phyloP scores from a whole-genome alignment of 805 yeast species.

The Saccharomycopsis sp. region DNA sequence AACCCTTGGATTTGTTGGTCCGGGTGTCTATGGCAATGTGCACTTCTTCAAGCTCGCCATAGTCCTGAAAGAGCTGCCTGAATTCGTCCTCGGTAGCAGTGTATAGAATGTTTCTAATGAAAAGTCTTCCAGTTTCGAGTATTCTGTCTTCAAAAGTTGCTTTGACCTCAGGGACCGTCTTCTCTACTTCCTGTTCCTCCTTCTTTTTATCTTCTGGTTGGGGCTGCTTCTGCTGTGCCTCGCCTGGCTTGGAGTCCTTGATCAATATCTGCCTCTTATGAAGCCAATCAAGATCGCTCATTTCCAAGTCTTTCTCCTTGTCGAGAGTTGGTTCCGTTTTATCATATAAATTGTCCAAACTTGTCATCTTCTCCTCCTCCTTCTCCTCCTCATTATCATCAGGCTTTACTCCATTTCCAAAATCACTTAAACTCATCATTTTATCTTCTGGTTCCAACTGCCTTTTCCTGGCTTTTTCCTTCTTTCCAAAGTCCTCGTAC shows the following conservation, averaged over 20 bases:
- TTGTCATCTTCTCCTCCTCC: slow-evolving; percentile 23
- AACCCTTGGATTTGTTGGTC: slow-evolving; percentile 87
- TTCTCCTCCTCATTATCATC: slow-evolving; percentile 8
- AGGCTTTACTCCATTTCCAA: slow-evolving; percentile 12
- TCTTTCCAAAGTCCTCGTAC: slow-evolving; percentile 29
- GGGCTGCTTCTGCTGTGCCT: slow-evolving; percentile 16
- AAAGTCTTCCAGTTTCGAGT: slow-evolving; percentile 66
- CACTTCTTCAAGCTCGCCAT: slow-evolving; percentile 75
- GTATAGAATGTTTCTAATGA: slow-evolving; percentile 78
- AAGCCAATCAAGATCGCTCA: background rate
- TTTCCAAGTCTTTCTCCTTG: slow-evolving; percentile 10
- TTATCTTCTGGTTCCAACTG: slow-evolving; percentile 34
- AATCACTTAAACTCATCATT: slow-evolving; percentile 36
- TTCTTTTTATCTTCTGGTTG: slow-evolving; percentile 15
- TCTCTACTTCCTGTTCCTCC: slow-evolving; percentile 9
- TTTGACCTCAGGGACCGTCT: slow-evolving; percentile 18
- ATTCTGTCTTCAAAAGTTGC: slow-evolving; percentile 38
- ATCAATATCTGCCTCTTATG: slow-evolving; percentile 4
- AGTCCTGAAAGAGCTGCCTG: slow-evolving; percentile 48
- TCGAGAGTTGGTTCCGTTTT: slow-evolving; percentile 1
- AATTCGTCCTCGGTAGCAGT: slow-evolving; percentile 76
- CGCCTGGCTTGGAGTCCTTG: slow-evolving; percentile 35
- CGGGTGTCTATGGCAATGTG: slow-evolving; percentile 88
- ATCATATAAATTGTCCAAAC: too few species aligned
- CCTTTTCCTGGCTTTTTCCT: slow-evolving; percentile 14